Evolutionary conservation across 352 stramenopile genomes (phyloP).

Genomic region (Phytophthora quininea): DNA sequence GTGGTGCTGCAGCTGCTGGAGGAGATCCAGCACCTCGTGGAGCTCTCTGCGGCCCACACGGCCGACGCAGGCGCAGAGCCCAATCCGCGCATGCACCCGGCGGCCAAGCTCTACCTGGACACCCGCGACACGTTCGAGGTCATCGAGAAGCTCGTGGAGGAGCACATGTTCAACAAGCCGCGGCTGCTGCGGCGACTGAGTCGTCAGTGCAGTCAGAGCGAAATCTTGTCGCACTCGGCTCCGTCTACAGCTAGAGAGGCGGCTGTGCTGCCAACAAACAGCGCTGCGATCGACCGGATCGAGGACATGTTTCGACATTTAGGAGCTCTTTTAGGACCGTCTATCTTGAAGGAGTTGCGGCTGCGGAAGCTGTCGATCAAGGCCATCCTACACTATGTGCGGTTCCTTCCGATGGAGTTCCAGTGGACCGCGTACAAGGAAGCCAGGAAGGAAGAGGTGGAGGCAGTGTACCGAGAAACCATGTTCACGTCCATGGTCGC

Average conservation of each 20-base stretch:
- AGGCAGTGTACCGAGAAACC: slow-evolving; percentile 43
- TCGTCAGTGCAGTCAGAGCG: slow-evolving; percentile 33
- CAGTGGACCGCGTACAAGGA: slow-evolving; percentile 77
- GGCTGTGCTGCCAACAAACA: slow-evolving; percentile 25
- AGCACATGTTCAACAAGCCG: slow-evolving; percentile 42
- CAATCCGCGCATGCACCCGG: slow-evolving; percentile 54
- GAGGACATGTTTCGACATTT: slow-evolving; percentile 76
- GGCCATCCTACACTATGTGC: slow-evolving; percentile 65
- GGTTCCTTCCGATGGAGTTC: slow-evolving; percentile 60
- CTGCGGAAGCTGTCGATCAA: slow-evolving; percentile 60
- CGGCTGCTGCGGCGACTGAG: slow-evolving; percentile 67
- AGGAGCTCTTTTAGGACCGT: slow-evolving; percentile 46
- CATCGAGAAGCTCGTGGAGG: slow-evolving; percentile 62
- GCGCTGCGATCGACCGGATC: slow-evolving; percentile 62
- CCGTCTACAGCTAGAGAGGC: background rate
- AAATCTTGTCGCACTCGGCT: background rate
- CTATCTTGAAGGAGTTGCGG: slow-evolving; percentile 61
- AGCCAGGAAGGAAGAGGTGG: slow-evolving; percentile 61
- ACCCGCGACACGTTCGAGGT: slow-evolving; percentile 77
- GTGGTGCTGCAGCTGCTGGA: slow-evolving; percentile 76
- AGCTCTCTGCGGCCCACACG: slow-evolving; percentile 20
- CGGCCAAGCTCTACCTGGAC: slow-evolving; percentile 77
- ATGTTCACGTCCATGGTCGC: slow-evolving; percentile 25
- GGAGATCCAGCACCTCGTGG: slow-evolving; percentile 61
- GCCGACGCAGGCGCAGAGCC: slow-evolving; percentile 20